Evolutionary conservation across 2,329 filamentous ascomycete species (phyloP).

Genomic region (Penicillium fuscoglaucum): DNA sequence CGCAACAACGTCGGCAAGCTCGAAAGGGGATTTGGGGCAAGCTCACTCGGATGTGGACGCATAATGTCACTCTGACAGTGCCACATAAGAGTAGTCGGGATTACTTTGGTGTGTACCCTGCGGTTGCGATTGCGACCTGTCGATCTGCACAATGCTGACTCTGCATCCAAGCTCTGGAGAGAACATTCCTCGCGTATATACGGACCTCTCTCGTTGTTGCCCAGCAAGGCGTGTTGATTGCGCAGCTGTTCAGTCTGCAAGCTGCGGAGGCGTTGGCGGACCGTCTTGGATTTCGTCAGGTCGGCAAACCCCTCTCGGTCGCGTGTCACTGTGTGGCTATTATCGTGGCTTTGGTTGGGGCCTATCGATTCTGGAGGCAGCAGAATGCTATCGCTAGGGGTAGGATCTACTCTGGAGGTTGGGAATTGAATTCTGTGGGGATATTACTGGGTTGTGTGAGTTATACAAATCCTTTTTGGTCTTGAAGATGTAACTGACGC

Average conservation of each 20-base stretch:
- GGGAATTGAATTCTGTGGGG: slow-evolving; percentile 57
- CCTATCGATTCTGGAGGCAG: slow-evolving; percentile 60
- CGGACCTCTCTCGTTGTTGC: slow-evolving; percentile 69
- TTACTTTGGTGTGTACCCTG: slow-evolving; percentile 39
- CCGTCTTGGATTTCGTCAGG: slow-evolving; percentile 58
- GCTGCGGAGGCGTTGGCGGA: slow-evolving; percentile 42
- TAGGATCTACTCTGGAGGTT: slow-evolving; percentile 59
- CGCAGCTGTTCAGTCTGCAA: slow-evolving; percentile 67
- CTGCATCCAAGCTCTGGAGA: slow-evolving; percentile 61
- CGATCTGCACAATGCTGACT: slow-evolving; percentile 2
- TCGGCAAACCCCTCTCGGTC: slow-evolving; percentile 60
- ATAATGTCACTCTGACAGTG: slow-evolving; percentile 41
- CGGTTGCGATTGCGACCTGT: not conserved
- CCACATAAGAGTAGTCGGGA: slow-evolving; percentile 44
- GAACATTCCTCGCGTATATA: slow-evolving; percentile 72
- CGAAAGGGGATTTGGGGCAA: slow-evolving; percentile 57
- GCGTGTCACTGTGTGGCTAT: slow-evolving; percentile 54
- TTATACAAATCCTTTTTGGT: slow-evolving; percentile 7
- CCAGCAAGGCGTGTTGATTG: slow-evolving; percentile 64
- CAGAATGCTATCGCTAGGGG: slow-evolving; percentile 61
- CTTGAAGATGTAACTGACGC: slow-evolving; percentile 2
- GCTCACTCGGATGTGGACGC: slow-evolving; percentile 81
- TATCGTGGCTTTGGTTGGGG: slow-evolving; percentile 54
- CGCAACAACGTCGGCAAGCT: slow-evolving; percentile 11
- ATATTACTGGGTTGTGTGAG: slow-evolving; percentile 52